These are phyloP conservation scores for Saccharomycopsis selenospora DNA, from an alignment of 805 yeast species.

Conservation along the genomic window DNA sequence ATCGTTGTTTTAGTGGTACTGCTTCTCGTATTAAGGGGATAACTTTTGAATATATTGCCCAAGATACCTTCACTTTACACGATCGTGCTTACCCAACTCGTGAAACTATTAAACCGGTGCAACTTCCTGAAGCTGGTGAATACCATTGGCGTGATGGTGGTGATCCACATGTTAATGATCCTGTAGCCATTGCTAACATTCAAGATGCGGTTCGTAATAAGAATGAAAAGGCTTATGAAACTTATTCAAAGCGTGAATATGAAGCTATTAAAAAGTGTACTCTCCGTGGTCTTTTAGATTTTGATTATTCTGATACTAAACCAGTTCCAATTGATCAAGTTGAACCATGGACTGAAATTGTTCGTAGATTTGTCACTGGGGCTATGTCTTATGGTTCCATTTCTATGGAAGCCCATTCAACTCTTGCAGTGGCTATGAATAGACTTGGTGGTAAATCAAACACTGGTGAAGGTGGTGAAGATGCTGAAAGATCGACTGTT, in stretches of 20 bases:
- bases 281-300: slow-evolving; percentile 85
- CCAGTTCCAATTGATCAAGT: slow-evolving; percentile 95
- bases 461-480: slow-evolving; percentile 99
- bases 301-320: slow-evolving; percentile 64
- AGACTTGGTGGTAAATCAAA: slow-evolving; percentile 95
- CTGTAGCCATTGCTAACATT: slow-evolving; percentile 86
- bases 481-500: slow-evolving; percentile 77
- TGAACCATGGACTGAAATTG: slow-evolving; percentile 99
- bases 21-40: slow-evolving; percentile 95
- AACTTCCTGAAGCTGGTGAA: slow-evolving; percentile 89
- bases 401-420: slow-evolving; percentile 97
- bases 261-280: slow-evolving; percentile 93
- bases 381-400: slow-evolving; percentile 99
- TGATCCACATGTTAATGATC: slow-evolving; percentile 90
- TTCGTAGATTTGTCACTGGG: slow-evolving; percentile 95
- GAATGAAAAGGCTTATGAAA: slow-evolving; percentile 87
- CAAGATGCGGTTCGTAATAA: slow-evolving; percentile 99
- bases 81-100: slow-evolving; percentile 86
- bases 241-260: slow-evolving; percentile 80
- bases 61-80: slow-evolving; percentile 91
- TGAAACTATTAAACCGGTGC: slow-evolving; percentile 55
- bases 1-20: slow-evolving; percentile 93
- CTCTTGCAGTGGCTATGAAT: slow-evolving; percentile 97
- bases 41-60: slow-evolving; percentile 92
- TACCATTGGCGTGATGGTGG: slow-evolving; percentile 99